These are phyloP conservation scores for Plasmodium vinckei DNA, from an alignment of 169 alveolate species.

Conservation along the genomic window DNA sequence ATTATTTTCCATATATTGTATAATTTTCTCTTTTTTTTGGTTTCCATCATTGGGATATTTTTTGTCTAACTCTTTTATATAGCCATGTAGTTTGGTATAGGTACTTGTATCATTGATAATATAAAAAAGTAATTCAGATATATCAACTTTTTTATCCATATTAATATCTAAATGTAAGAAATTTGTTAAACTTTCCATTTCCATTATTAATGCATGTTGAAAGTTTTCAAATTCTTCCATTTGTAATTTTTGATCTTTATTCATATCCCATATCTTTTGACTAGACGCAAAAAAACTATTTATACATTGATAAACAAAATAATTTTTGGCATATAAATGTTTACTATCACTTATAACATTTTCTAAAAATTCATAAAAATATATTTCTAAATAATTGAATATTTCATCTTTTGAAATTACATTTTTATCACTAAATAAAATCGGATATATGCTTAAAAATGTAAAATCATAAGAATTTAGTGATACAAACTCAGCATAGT, in stretches of 20 bases:
- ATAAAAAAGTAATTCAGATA: slow-evolving; percentile 30
- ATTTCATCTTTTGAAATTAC: background rate
- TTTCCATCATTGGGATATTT: background rate
- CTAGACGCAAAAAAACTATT: slow-evolving; percentile 17
- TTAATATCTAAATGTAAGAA: slow-evolving; percentile 42
- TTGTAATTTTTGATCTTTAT: slow-evolving; percentile 45
- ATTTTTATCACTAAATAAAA: slow-evolving; percentile 14
- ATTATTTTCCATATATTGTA: slow-evolving; percentile 18
- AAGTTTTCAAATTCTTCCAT: slow-evolving; percentile 50
- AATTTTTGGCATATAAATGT: background rate
- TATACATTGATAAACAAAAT: background rate
- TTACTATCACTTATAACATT: background rate
- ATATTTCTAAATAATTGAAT: slow-evolving; percentile 18
- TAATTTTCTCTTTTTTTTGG: background rate
- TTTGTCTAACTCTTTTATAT: background rate
- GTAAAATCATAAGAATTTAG: slow-evolving; percentile 57
- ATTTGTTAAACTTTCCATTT: slow-evolving; percentile 23
- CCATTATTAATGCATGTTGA: slow-evolving; percentile 13
- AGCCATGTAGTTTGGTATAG: background rate
- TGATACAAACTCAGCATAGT: slow-evolving; percentile 40
- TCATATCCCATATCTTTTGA: slow-evolving; percentile 26
- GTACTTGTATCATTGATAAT: slow-evolving; percentile 2
- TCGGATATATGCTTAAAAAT: slow-evolving; percentile 17
- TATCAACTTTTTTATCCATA: slow-evolving; percentile 30
- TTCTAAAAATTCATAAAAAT: slow-evolving; percentile 40